A percentile compares a stretch with the other conserved stretches of the same genome.
phyloP scores from a whole-genome alignment of 148 eudicot genomes.

The Vaccinium vitisidaea region DNA sequence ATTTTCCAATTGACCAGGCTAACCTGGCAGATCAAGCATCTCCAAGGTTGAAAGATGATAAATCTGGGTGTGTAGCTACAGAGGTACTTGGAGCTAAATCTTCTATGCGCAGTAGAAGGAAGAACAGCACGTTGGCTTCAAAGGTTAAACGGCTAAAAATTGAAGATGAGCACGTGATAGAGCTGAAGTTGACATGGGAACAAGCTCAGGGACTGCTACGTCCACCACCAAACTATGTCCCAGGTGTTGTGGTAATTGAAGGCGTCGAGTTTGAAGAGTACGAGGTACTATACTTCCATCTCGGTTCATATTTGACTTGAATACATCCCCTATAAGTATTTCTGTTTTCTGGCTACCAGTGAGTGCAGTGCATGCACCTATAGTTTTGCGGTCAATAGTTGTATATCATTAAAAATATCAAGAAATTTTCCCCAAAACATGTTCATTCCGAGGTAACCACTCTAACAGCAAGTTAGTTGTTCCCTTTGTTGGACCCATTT shows the following conservation, averaged over 20 bases:
- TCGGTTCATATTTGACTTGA: neutral
- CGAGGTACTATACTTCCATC: conserved; percentile 31
- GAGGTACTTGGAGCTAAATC: conserved; percentile 31
- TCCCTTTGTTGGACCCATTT: neutral
- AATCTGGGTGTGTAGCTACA: conserved; percentile 22
- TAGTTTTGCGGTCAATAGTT: neutral
- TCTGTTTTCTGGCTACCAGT: neutral
- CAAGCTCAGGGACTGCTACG: conserved; percentile 48
- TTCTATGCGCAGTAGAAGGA: conserved; percentile 33
- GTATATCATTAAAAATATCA: neutral
- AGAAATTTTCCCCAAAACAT: neutral
- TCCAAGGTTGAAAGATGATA: conserved; percentile 28
- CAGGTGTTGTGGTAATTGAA: conserved; percentile 33
- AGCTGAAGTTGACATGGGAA: conserved; percentile 36
- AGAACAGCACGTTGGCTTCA: conserved; percentile 25
- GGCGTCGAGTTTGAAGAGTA: conserved; percentile 46
- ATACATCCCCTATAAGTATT: neutral
- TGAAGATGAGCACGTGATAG: conserved; percentile 27
- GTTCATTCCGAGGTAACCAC: neutral
- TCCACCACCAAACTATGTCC: conserved; percentile 28
- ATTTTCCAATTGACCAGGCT: conserved; percentile 14
- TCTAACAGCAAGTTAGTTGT: neutral
- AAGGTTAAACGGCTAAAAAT: conserved; percentile 27
- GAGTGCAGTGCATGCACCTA: neutral
- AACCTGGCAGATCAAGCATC: conserved; percentile 22